Evolutionary conservation across 495 filamentous ascomycete species (phyloP).

Genomic region (Xylaria grammica): DNA sequence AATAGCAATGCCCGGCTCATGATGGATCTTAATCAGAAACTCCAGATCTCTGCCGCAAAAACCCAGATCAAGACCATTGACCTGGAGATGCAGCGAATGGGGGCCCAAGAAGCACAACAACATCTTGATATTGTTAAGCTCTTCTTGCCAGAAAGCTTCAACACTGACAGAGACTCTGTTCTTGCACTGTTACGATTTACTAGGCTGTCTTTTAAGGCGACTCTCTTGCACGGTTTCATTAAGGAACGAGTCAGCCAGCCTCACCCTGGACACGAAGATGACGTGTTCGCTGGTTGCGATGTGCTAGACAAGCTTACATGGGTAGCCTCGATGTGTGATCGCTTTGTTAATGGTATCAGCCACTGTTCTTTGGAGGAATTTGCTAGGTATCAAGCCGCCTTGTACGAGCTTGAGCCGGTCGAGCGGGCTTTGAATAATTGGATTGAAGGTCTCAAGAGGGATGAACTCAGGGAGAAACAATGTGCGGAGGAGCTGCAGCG

Average conservation of each 20-base stretch:
- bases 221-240: conserved; percentile 76
- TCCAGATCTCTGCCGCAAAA: conserved; percentile 87
- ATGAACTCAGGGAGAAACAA: conserved; percentile 85
- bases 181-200: conserved; percentile 85
- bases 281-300: conserved; percentile 76
- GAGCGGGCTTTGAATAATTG: conserved; percentile 88
- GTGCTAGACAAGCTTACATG: conserved; percentile 84
- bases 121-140: conserved; percentile 85
- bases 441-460: conserved; percentile 80
- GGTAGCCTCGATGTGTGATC: conserved; percentile 80
- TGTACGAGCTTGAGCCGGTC: conserved; percentile 91
- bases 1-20: conserved; percentile 84
- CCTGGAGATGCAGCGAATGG: conserved; percentile 82
- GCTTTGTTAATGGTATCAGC: conserved; percentile 78
- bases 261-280: conserved; percentile 66
- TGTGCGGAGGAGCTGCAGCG: conserved; percentile 80
- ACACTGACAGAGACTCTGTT: conserved; percentile 79
- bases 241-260: conserved; percentile 71
- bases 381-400: conserved; percentile 69
- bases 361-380: conserved; percentile 80
- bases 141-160: conserved; percentile 89
- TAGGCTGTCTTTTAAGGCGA: conserved; percentile 86
- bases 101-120: conserved; percentile 86
- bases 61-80: conserved; percentile 93
- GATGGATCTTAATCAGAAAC: conserved; percentile 94